phyloP scores from a whole-genome alignment of 768 basidiomycete genomes.

The Leccinum longicurvipes region DNA sequence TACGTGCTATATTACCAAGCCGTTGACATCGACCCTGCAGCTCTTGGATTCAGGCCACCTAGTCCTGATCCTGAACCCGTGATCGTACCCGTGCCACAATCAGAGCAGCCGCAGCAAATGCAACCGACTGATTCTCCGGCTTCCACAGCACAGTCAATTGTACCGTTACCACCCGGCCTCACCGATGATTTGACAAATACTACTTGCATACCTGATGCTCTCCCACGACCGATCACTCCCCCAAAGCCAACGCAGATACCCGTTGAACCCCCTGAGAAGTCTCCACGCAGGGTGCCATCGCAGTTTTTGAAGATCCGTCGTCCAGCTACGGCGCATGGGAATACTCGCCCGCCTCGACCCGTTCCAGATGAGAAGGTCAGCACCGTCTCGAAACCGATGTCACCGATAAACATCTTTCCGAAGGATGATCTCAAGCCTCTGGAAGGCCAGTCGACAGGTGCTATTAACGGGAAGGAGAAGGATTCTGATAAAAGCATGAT shows the following conservation, averaged over 20 bases:
- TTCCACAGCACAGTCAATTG: constrained; percentile 21
- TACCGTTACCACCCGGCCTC: constrained; percentile 39
- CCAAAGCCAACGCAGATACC: constrained; percentile 19
- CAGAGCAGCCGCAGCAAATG: constrained; percentile 11
- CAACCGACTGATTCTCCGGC: constrained; percentile 26
- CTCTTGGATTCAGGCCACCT: constrained; percentile 57
- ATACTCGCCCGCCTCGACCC: constrained; percentile 22
- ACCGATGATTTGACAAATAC: constrained; percentile 23
- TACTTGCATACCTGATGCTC: constrained; percentile 11
- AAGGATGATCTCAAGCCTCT: constrained; percentile 24
- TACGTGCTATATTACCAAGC: constrained; percentile 99
- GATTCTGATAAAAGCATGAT: constrained; percentile 41
- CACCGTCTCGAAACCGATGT: constrained; percentile 5
- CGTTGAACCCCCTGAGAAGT: constrained; percentile 11
- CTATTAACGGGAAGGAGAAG: constrained; percentile 30
- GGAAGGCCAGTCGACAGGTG: constrained; percentile 30
- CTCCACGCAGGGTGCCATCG: constrained; percentile 24
- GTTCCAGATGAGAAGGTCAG: constrained; percentile 24
- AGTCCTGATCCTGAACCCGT: constrained; percentile 26
- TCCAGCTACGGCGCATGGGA: constrained; percentile 9
- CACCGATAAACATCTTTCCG: constrained; percentile 17
- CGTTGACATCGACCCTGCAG: constrained; percentile 72
- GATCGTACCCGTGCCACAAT: constrained; percentile 11
- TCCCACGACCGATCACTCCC: constrained; percentile 19
- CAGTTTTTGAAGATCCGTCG: constrained; percentile 13